phyloP scores from a whole-genome alignment of 768 basidiomycete species.

The Suillus alpinus region DNA sequence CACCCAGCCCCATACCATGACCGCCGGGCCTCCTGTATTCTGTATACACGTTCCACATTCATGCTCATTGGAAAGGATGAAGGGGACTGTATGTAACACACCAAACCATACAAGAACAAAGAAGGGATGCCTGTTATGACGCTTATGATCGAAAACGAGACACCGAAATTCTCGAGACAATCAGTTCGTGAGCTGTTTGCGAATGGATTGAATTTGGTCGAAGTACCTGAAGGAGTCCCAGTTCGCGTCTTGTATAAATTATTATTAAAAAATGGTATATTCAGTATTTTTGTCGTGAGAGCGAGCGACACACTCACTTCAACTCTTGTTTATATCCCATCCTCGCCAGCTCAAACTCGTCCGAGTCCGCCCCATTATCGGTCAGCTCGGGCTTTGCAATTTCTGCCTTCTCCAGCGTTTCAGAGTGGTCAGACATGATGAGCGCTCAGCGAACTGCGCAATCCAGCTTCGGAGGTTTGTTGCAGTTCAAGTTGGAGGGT shows the following conservation, averaged over 20 bases:
- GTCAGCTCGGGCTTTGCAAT: neutral
- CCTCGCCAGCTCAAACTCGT: slow-evolving; percentile 62
- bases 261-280: neutral
- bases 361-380: slow-evolving; percentile 43
- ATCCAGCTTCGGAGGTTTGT: neutral
- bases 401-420: neutral
- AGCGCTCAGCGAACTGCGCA: neutral
- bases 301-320: slow-evolving; percentile 36
- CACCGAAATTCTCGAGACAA: slow-evolving; percentile 60
- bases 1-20: slow-evolving; percentile 77
- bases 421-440: slow-evolving; percentile 1
- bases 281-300: neutral
- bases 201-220: neutral
- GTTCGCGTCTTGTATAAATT: slow-evolving; percentile 46
- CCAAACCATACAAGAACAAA: slow-evolving; percentile 65
- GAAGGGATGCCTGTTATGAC: slow-evolving; percentile 73
- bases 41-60: slow-evolving; percentile 21
- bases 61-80: neutral
- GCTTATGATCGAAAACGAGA: slow-evolving; percentile 75
- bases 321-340: slow-evolving; percentile 76
- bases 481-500: neutral
- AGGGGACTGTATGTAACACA: slow-evolving; percentile 30
- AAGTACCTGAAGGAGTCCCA: slow-evolving; percentile 59
- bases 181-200: neutral
- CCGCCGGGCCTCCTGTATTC: slow-evolving; percentile 73